A percentile compares a stretch with the other conserved stretches of the same genome.
Evolutionary conservation across 225 moss, liverwort and hornwort species (phyloP).

Genomic region (Climacium dendroides): DNA sequence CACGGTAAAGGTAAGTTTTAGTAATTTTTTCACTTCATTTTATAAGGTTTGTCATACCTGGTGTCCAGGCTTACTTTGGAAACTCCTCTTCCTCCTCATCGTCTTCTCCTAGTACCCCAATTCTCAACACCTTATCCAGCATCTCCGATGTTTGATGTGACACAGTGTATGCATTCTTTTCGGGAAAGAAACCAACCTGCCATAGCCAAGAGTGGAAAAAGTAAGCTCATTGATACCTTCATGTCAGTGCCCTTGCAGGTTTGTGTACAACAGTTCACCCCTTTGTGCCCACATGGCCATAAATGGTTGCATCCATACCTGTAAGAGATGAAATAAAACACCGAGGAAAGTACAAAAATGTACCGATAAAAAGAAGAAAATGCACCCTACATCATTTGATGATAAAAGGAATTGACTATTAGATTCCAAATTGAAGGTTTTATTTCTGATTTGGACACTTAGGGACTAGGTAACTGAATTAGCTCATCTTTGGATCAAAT

Average conservation of each 20-base stretch:
- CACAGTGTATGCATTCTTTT: conserved; percentile 52
- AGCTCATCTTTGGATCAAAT: background rate
- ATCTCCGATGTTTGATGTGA: conserved; percentile 95
- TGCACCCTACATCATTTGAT: background rate
- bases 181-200: conserved; percentile 82
- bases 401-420: background rate
- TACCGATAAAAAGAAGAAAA: background rate
- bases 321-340: background rate
- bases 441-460: background rate
- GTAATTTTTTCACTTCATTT: background rate
- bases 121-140: conserved; percentile 77
- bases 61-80: conserved; percentile 85
- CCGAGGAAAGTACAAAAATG: background rate
- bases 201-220: background rate
- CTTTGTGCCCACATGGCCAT: background rate
- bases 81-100: conserved; percentile 82
- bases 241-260: background rate
- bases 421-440: background rate
- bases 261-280: background rate
- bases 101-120: conserved; percentile 93
- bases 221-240: background rate
- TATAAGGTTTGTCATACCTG: conserved; percentile 45
- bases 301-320: background rate
- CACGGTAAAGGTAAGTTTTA: background rate
- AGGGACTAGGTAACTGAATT: background rate